A percentile compares a stretch with the other conserved stretches of the same genome.
Conservation (phyloP, 805 yeast species). For the Hanseniaspora meyeri region DNA sequence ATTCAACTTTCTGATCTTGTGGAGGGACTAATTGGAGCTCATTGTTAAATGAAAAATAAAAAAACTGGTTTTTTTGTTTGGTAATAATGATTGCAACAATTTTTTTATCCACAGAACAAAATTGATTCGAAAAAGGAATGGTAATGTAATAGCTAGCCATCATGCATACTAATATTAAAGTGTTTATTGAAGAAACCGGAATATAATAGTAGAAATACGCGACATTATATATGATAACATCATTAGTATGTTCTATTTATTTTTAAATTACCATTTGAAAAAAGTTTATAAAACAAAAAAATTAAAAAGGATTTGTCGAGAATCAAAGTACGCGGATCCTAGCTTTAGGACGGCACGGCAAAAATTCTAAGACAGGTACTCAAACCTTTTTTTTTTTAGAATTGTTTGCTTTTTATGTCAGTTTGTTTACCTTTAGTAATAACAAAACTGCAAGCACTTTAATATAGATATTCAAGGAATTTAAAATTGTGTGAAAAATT, state of each 20-base stretch:
- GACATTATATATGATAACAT: neutral
- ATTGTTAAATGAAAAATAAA: neutral
- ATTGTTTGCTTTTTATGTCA: too few species aligned
- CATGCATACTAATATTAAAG: neutral
- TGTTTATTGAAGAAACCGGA: conserved; percentile 13
- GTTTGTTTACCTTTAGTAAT: too few species aligned
- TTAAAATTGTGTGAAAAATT: too few species aligned
- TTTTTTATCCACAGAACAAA: neutral
- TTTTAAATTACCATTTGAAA: neutral
- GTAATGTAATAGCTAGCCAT: too few species aligned
- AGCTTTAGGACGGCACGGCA: too few species aligned
- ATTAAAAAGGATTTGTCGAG: too few species aligned
- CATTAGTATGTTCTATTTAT: neutral
- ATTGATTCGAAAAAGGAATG: neutral
- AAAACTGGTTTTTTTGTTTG: neutral
- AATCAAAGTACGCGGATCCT: too few species aligned
- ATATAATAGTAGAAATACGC: neutral
- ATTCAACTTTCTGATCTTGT: neutral
- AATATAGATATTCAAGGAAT: too few species aligned
- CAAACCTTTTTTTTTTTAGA: too few species aligned
- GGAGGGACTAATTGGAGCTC: neutral
- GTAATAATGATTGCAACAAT: too few species aligned
- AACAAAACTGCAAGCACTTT: too few species aligned
- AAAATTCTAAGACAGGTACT: too few species aligned
- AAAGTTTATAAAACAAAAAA: neutral